Evolutionary conservation across 2,329 filamentous ascomycete species (phyloP).

Genomic region (Herpomyces periplanetae): DNA sequence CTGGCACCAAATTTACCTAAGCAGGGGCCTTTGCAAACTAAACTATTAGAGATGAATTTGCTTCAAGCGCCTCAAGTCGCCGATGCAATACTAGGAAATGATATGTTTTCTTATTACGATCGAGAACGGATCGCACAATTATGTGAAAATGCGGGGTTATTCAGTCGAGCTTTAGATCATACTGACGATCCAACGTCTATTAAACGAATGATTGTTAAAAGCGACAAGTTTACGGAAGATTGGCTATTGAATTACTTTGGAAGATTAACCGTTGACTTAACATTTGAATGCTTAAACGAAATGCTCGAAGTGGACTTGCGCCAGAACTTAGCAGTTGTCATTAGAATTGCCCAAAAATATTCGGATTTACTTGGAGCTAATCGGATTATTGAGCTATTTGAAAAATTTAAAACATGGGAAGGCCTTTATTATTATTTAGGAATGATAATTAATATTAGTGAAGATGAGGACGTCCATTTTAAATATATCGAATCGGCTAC

Average conservation of each 20-base stretch:
- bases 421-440: constrained; percentile 94
- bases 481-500: constrained; percentile 97
- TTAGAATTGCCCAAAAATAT: constrained; percentile 88
- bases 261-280: constrained; percentile 73
- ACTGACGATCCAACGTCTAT: constrained; percentile 63
- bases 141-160: constrained; percentile 66
- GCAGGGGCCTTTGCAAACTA: constrained; percentile 67
- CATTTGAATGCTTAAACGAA: constrained; percentile 61
- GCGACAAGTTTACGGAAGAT: constrained; percentile 53
- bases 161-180: constrained; percentile 58
- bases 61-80: constrained; percentile 87
- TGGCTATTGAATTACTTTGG: constrained; percentile 81
- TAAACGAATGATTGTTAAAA: constrained; percentile 58
- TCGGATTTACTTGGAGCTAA: constrained; percentile 69
- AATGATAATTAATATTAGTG: constrained; percentile 81
- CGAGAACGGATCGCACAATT: constrained; percentile 52
- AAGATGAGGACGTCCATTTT: constrained; percentile 84
- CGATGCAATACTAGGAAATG: constrained; percentile 82
- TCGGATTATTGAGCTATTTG: constrained; percentile 58
- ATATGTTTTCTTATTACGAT: constrained; percentile 95
- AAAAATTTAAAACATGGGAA: constrained; percentile 89
- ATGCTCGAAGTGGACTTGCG: constrained; percentile 93
- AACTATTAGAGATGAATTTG: constrained; percentile 87
- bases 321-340: constrained; percentile 72
- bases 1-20: constrained; percentile 80